Percentiles rank a stretch among this genome's conserved stretches.
phyloP scores from a whole-genome alignment of 2,329 filamentous ascomycete species.

The Neonectria coccinea region DNA sequence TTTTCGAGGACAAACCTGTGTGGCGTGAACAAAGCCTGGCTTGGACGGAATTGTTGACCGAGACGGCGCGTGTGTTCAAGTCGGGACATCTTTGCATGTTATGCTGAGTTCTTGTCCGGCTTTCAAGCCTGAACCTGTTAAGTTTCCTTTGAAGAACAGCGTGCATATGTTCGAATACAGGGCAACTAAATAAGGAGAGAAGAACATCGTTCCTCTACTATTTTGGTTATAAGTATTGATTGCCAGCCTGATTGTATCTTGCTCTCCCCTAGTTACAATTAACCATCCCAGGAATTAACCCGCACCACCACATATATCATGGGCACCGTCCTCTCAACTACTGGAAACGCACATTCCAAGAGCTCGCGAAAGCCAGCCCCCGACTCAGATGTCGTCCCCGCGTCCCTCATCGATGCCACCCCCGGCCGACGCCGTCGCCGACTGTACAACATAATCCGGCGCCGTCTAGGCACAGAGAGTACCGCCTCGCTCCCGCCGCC shows the following conservation, averaged over 20 bases:
- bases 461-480: background rate
- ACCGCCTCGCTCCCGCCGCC: background rate
- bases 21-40: background rate
- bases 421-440: background rate
- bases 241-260: background rate
- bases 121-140: background rate
- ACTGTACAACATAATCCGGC: background rate
- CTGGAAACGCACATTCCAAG: background rate
- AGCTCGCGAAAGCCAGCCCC: background rate
- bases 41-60: background rate
- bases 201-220: background rate
- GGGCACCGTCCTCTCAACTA: background rate
- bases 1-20: background rate
- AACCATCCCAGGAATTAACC: too few species aligned
- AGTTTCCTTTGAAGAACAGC: background rate
- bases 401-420: background rate
- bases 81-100: background rate
- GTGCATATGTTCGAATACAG: background rate
- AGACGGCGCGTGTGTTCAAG: background rate
- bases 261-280: too few species aligned
- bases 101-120: background rate
- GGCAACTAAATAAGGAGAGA: background rate
- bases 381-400: background rate
- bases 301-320: background rate
- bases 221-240: background rate